Conservation (phyloP, 176 grass and related monocot species). For the Pharus latifolius region DNA sequence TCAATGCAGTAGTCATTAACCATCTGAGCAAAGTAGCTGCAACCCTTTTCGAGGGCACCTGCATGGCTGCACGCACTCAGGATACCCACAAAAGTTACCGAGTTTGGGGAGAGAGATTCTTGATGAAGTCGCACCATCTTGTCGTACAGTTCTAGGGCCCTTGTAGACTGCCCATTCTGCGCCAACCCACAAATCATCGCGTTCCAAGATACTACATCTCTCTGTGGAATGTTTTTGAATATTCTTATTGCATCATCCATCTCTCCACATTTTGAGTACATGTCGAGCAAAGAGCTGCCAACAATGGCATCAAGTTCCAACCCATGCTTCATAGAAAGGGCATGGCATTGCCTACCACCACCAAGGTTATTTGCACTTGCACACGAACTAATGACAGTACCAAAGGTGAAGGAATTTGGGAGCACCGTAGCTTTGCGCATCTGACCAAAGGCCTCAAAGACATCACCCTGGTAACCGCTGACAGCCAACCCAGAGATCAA, state of each 20-base stretch:
- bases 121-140: neutral
- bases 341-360: conserved; percentile 18
- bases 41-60: neutral
- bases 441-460: neutral
- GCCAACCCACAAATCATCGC: conserved; percentile 6
- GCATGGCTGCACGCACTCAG: neutral
- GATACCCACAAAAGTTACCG: conserved; percentile 4
- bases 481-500: conserved; percentile 12
- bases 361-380: neutral
- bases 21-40: conserved; percentile 5
- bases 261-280: neutral
- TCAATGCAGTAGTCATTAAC: neutral
- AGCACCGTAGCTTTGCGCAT: conserved; percentile 11
- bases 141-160: neutral
- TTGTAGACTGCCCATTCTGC: neutral
- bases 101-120: neutral
- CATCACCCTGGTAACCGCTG: neutral
- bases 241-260: conserved; percentile 6
- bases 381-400: conserved; percentile 14
- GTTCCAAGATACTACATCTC: conserved; percentile 6
- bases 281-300: neutral
- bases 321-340: conserved; percentile 17
- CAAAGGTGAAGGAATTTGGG: conserved; percentile 31
- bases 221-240: neutral
- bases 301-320: neutral